Percentiles rank a stretch among this genome's conserved stretches.
phyloP scores from a whole-genome alignment of 2,329 filamentous ascomycete species.

The Microcera coccophila region DNA sequence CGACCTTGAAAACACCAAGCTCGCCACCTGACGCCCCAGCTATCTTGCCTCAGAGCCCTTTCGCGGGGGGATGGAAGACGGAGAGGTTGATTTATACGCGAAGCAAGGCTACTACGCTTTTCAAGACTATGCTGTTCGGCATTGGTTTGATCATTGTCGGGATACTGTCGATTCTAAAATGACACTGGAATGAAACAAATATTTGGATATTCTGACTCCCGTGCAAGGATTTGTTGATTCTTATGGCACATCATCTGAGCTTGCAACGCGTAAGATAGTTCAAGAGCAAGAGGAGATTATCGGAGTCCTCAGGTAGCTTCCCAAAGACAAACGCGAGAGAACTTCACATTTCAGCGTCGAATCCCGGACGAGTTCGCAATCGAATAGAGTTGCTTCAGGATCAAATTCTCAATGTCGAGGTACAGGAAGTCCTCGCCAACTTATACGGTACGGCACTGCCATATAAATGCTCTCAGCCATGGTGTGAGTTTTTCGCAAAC shows the following conservation, averaged over 20 bases:
- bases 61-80: background rate
- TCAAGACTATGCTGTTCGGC: constrained; percentile 10
- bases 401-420: background rate
- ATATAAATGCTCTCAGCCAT: constrained; percentile 11
- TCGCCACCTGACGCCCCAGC: constrained; percentile 4
- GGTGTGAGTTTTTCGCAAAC: constrained; percentile 10
- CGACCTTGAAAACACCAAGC: background rate
- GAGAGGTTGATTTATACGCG: background rate
- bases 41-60: constrained; percentile 11
- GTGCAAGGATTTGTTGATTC: background rate
- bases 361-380: constrained; percentile 3
- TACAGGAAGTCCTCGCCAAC: background rate
- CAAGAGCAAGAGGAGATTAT: background rate
- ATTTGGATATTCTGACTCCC: background rate
- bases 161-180: background rate
- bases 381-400: constrained; percentile 2
- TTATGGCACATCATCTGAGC: background rate
- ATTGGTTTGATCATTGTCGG: constrained; percentile 9
- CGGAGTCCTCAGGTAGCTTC: background rate
- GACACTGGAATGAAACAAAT: background rate
- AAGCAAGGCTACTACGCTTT: constrained; percentile 5
- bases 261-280: background rate
- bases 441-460: background rate
- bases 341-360: constrained; percentile 4
- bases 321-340: constrained; percentile 1